Base-by-base conservation (phyloP, 768 basidiomycete species). In the Leccinum truebloodii region DNA sequence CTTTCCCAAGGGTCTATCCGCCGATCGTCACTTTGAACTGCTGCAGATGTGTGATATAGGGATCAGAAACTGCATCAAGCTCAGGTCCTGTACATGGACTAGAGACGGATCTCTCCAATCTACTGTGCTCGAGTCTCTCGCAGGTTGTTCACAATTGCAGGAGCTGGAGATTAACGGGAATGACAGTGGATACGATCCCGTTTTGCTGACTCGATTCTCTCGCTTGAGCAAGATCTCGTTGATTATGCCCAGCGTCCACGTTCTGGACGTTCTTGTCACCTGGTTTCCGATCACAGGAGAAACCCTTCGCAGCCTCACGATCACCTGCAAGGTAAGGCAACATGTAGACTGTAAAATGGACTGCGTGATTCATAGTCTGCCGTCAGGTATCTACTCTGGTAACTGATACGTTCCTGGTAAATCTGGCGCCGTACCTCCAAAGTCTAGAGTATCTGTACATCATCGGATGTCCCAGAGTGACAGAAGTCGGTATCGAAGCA, bases 141-240 rank as follows among this genome's bases (percentile, higher is more conserved):
- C 72, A 6, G 51, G 67, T 12, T 81, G 78, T 20, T 64, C 69
- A 1, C 64, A 74, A 1, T 74, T 93, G 8, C 66, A 73, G 30
- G 85, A 85, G 53, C 73, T 93, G 3, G 88, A 90, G 67, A 81
- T 94, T 46, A 94, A 93, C 57, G 91, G 90, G 1, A 80, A 84
- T 55, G 78, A 79, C 48, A 78, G 79, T 24, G 63, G 66, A 44
- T 76, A 84, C 56, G 74, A 87, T 61, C 83, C 88, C 0, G 54
- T 54, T 1, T 64, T 83, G 5, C 78, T 94, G 3, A 59, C 75
- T 9, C 73, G 64, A 1, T 87, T 93, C 67, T 74, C 68, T n/a
- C 75, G 69, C 20, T 74, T 92, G 39, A 74, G 73, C 10, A 83
- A 80, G 65, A 76, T 94, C 55, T 81, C 83, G 1, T 69, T 94